Evolutionary conservation across 257 asterid genomes (phyloP), one percentile per base, ranked within the genome.

Genomic region (Scutellaria baicalensis): DNA sequence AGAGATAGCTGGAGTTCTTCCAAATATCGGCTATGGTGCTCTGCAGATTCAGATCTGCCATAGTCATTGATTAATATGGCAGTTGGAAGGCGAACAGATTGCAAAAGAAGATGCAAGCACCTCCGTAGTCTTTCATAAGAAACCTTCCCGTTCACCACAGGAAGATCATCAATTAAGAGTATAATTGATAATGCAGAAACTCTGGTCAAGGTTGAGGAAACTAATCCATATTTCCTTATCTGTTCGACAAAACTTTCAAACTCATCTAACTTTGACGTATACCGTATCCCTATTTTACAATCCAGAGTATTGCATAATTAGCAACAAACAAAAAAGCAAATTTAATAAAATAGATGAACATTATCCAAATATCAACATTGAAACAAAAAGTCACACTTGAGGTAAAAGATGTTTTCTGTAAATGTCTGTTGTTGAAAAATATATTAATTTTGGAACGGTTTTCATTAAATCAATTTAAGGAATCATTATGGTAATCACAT

Each of bases 81-180:
- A 52, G 99, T 89, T 45, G 97, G 99, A 76, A 81, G 80, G 74
- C 83, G 76, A 61, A 87, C 87, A 31, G 96, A 91, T 68, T 77
- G 93, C 83, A 82, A 82, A 83, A 93, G 97, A 77, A 86, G 93
- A 79, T 83, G 88, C 88, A 93, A 69, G 84, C 96, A 85, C 79
- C 79, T 81, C 31, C 58, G 81, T 43, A 93, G 95, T 66, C 89
- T 89, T 79, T 76, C 89, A 76, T 74, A 80, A 16, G 87, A 77
- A 42, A 59, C 80, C 81, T 87, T 87, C 76, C 94, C 96, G 75
- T 84, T 83, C 54, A 93, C 87, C 72, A 88, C 79, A 31, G 99
- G 99, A 60, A 93, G 94, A 80, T 93, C 99, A 80, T 93, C 99
- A 80, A 93, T 88, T 74, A 93, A 70, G 76, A 91, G 89, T 66